A percentile compares a stretch with the other conserved stretches of the same genome.
phyloP scores from a whole-genome alignment of 2,329 filamentous ascomycete species.

The Sphaceloma murrayae region DNA sequence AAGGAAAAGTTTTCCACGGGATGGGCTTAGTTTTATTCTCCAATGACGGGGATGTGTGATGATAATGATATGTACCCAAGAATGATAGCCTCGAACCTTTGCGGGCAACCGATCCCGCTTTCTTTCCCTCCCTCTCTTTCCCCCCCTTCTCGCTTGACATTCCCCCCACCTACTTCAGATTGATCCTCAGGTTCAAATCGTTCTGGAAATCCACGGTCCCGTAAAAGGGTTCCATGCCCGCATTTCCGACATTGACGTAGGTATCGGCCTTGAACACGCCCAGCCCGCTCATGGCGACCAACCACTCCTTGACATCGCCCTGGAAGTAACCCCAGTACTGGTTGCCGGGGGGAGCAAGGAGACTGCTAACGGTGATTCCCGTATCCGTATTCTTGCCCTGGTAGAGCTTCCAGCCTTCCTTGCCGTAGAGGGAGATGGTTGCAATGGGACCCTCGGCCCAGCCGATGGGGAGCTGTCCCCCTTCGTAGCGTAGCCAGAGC shows the following conservation, averaged over 20 bases:
- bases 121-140: neutral
- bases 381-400: conserved; percentile 36
- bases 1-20: conserved; percentile 9
- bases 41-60: no score
- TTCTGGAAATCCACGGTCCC: conserved; percentile 21
- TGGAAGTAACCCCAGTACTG: conserved; percentile 33
- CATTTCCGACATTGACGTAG: conserved; percentile 39
- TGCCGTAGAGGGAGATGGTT: conserved; percentile 32
- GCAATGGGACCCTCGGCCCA: conserved; percentile 30
- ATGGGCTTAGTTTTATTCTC: no score
- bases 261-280: conserved; percentile 31
- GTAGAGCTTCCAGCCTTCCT: conserved; percentile 34
- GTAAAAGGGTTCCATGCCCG: conserved; percentile 26
- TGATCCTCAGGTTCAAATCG: conserved; percentile 17
- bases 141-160: neutral
- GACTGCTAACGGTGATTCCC: conserved; percentile 35
- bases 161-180: conserved; percentile 1
- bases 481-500: conserved; percentile 39
- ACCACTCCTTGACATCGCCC: conserved; percentile 37
- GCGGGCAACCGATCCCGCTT: neutral
- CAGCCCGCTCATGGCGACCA: conserved; percentile 31
- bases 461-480: conserved; percentile 38
- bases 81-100: neutral
- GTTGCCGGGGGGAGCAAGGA: conserved; percentile 28
- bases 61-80: no score